Evolutionary conservation across 1,284 basidiomycete species (phyloP).

Genomic region (Cryptococcus jaspeensis): DNA sequence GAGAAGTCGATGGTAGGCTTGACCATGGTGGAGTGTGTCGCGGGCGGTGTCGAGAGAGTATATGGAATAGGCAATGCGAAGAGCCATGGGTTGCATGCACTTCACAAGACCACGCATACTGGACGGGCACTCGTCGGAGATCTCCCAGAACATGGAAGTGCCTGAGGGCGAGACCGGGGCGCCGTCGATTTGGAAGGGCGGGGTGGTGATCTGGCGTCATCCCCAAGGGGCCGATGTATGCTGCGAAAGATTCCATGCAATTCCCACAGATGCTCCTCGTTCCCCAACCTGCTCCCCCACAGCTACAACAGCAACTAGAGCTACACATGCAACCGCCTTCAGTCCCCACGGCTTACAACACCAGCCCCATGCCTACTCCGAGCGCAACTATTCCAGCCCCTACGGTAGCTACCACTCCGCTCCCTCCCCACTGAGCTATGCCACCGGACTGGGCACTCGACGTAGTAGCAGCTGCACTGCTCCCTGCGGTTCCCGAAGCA

Average conservation of each 20-base stretch:
- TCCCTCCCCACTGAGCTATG: too few species aligned
- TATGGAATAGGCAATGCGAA: background rate
- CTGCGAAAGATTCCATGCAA: background rate
- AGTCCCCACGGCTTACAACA: background rate
- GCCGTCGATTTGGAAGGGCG: background rate
- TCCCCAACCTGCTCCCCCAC: background rate
- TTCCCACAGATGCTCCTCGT: background rate
- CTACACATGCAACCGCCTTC: too few species aligned
- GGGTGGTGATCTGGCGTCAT: background rate
- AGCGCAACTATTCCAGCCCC: too few species aligned
- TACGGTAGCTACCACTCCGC: too few species aligned
- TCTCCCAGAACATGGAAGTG: background rate
- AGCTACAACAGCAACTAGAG: background rate
- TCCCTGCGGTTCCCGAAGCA: background rate
- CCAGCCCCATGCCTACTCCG: slow-evolving; percentile 3
- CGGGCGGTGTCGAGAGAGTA: background rate
- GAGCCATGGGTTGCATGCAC: background rate
- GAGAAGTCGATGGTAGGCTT: slow-evolving; percentile 63
- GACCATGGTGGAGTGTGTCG: slow-evolving; percentile 21
- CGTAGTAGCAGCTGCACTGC: too few species aligned
- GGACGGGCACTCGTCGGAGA: background rate
- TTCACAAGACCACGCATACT: background rate
- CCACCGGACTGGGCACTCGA: too few species aligned
- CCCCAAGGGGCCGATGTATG: background rate
- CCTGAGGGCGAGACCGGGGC: background rate